Base-by-base conservation (phyloP, 108 stramenopile species). In the Cylindrotheca fusiformis region DNA sequence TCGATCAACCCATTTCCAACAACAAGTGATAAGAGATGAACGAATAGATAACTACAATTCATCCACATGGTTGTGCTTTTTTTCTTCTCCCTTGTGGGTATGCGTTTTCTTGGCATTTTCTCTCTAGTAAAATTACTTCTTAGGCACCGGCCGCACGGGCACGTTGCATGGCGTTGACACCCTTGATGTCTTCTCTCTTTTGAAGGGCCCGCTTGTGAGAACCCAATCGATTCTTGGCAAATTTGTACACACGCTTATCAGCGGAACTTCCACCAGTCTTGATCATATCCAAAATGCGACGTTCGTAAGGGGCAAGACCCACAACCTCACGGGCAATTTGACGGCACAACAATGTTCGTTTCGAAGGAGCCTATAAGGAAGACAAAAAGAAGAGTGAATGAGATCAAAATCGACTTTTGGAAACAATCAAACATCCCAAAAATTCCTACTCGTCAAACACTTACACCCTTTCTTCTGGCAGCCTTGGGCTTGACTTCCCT, bases 191-290 rank as follows among this genome's bases (percentile, higher is more conserved):
- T 78, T 99, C 99, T 62, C 99, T 85, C 90, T 99, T 99, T 69
- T 78, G 83, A 52, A 98, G 45, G 4, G 99, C 99, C 62, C 99
- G 93, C 80, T 95, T 97, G 97, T 99, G 97, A 65, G 88, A 89
- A 25, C 99, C 99, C 67, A 99, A 86, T 67, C 96, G 85, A 67
- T 91, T 75, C 96, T 99, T 99, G 86, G 99, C 97, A 65, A 95
- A 97, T 81, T 98, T 98, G 97, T 99, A 99, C 74, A 98, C 80
- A 55, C 97, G 87, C 95, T 99, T 99, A 58, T 99, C 99, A 19
- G 96, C 96, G 48, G 89, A 77, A 45, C 86, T 84, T 58, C 98
- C 97, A 36, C 97, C 96, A 31, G 95, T 95, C 91, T 98, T 98
- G 94, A 99, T 96, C 96, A 99, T 96, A 86, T 99, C 99, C 52